Evolutionary conservation across 139 green algal species (phyloP).

Genomic region (Chlorella sp.): DNA sequence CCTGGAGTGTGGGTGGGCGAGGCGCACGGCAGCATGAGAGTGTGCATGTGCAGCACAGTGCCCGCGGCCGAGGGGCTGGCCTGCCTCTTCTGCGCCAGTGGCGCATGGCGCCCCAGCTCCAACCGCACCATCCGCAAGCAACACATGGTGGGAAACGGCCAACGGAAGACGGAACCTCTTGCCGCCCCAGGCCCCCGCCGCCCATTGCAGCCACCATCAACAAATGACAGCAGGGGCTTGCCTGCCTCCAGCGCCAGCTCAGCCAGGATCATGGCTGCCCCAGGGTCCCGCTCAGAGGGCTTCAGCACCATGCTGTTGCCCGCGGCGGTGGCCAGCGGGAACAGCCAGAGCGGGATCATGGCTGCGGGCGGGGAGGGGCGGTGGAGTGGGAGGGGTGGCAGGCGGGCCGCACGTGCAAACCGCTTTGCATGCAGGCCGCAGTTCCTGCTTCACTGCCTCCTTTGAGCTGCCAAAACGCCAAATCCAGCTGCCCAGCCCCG

Average conservation of each 20-base stretch:
- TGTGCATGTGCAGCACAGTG: no score
- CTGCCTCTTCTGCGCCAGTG: no score
- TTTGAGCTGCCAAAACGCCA: background rate
- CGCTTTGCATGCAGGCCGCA: background rate
- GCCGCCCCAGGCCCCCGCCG: no score
- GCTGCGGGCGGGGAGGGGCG: slow-evolving; percentile 19
- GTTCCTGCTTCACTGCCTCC: background rate
- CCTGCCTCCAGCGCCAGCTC: slow-evolving; percentile 85
- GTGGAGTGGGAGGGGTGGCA: background rate
- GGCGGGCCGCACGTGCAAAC: no score
- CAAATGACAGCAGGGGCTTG: background rate
- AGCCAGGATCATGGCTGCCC: slow-evolving; percentile 82
- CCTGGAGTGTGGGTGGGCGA: background rate
- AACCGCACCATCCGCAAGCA: no score
- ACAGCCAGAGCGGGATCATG: slow-evolving; percentile 89
- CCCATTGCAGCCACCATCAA: no score
- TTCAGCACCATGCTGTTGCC: slow-evolving; percentile 95
- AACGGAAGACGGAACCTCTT: no score
- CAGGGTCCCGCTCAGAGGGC: slow-evolving; percentile 85
- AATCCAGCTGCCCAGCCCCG: background rate
- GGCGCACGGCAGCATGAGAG: no score
- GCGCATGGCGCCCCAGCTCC: no score
- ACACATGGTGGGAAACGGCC: no score
- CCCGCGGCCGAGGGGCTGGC: no score
- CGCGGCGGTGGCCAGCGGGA: slow-evolving; percentile 76